Evolutionary conservation across 75 land plant species (phyloP).

Genomic region (Picea sitchensis): DNA sequence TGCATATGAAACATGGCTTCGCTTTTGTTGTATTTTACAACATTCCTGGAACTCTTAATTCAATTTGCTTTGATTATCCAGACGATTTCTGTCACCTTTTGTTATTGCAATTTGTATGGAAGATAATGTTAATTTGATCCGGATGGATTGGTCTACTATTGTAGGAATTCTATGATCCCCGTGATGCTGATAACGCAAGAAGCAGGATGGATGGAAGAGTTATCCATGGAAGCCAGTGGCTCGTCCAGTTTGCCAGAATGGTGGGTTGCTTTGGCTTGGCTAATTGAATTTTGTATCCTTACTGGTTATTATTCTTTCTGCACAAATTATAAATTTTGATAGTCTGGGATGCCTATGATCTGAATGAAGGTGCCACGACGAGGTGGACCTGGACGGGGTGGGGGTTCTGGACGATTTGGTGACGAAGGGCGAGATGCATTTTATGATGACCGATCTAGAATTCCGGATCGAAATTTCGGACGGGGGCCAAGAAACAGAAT

Average conservation of each 20-base stretch:
- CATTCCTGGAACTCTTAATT: not conserved
- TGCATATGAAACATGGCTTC: constrained; percentile 2
- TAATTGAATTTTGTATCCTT: not conserved
- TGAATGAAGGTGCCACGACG: not conserved
- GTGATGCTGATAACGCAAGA: not conserved
- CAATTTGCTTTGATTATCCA: not conserved
- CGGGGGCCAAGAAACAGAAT: not conserved
- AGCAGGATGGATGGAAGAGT: not conserved
- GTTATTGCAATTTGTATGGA: not conserved
- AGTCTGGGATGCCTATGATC: not conserved
- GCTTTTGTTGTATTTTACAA: not conserved
- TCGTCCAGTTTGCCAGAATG: not conserved
- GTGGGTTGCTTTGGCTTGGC: not conserved
- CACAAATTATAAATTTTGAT: not conserved
- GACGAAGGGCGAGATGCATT: not conserved
- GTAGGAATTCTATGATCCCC: not conserved
- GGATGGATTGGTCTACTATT: too few species aligned
- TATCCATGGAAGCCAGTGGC: not conserved
- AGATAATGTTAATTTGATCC: not conserved
- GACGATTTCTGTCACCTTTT: not conserved
- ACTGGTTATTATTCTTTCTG: not conserved
- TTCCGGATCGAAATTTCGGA: not conserved
- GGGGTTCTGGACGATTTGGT: not conserved
- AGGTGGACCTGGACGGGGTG: not conserved
- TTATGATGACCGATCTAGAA: not conserved